Conservation (phyloP, 2,329 filamentous ascomycete species). For the Fusarium tjaetaba region DNA sequence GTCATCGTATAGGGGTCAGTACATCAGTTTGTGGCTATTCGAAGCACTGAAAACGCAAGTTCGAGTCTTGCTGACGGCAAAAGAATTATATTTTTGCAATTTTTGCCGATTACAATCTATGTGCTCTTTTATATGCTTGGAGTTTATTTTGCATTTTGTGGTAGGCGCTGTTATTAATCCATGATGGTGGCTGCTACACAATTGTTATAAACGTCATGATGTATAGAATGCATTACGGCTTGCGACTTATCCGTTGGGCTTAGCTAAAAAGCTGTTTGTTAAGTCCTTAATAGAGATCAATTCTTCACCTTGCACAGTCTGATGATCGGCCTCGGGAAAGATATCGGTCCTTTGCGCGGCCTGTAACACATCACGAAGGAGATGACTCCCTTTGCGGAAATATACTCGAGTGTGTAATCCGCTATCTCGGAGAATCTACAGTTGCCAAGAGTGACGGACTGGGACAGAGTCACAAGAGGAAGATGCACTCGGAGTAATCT, state of each 20-base stretch:
- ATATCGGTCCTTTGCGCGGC: conserved; percentile 31
- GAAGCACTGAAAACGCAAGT: conserved; percentile 40
- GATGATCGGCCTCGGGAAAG: neutral
- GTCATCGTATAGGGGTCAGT: conserved; percentile 40
- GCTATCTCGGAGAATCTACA: conserved; percentile 6
- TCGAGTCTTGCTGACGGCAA: conserved; percentile 39
- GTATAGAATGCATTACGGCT: neutral
- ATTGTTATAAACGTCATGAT: too few relatives aligned
- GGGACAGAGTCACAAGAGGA: neutral
- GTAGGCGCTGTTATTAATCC: neutral
- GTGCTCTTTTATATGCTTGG: fast-evolving
- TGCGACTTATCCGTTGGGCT: neutral
- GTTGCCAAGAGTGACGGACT: neutral
- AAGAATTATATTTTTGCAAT: conserved; percentile 5
- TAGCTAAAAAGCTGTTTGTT: neutral
- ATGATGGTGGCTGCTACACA: neutral
- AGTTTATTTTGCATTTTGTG: neutral
- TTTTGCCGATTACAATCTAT: neutral
- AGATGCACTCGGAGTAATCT: conserved; percentile 23
- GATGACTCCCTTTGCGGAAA: conserved; percentile 32
- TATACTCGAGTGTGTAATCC: conserved; percentile 24
- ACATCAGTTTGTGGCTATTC: conserved; percentile 36
- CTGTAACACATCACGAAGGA: conserved; percentile 30
- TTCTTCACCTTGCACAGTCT: neutral
- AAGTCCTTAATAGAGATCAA: neutral